phyloP scores from a whole-genome alignment of 2,329 filamentous ascomycete genomes.

The Phialophora tarda region DNA sequence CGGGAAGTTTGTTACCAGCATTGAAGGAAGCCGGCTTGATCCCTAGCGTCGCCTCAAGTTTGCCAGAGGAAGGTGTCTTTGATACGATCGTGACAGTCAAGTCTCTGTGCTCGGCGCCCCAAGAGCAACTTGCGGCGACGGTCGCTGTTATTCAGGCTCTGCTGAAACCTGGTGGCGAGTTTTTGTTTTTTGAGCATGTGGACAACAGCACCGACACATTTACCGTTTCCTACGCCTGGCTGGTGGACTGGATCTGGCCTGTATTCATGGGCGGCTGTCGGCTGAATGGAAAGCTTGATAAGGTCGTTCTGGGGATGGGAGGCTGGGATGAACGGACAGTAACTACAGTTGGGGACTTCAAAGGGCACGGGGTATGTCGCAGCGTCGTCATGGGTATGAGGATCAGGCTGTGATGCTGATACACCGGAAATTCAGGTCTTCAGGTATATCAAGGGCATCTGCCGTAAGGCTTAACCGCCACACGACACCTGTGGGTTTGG shows the following conservation, averaged over 20 bases:
- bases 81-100: slow-evolving; percentile 53
- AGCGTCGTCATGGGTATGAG: neutral
- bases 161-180: slow-evolving; percentile 54
- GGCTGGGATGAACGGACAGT: slow-evolving; percentile 31
- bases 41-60: slow-evolving; percentile 44
- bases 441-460: slow-evolving; percentile 34
- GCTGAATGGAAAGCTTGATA: slow-evolving; percentile 35
- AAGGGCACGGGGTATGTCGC: slow-evolving; percentile 30
- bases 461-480: slow-evolving; percentile 25
- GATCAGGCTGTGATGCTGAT: neutral
- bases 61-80: slow-evolving; percentile 49
- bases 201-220: slow-evolving; percentile 30
- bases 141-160: slow-evolving; percentile 50
- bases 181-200: slow-evolving; percentile 56
- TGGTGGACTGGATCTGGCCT: slow-evolving; percentile 37
- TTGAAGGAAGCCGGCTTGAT: slow-evolving; percentile 52
- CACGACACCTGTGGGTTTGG: neutral
- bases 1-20: slow-evolving; percentile 54
- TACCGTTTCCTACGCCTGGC: slow-evolving; percentile 34
- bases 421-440: slow-evolving; percentile 21
- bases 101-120: slow-evolving; percentile 48
- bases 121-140: slow-evolving; percentile 31
- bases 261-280: slow-evolving; percentile 37
- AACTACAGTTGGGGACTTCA: slow-evolving; percentile 29
- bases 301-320: slow-evolving; percentile 32